phyloP scores from a whole-genome alignment of 2,329 filamentous ascomycete species.

The Diaporthe sp. region DNA sequence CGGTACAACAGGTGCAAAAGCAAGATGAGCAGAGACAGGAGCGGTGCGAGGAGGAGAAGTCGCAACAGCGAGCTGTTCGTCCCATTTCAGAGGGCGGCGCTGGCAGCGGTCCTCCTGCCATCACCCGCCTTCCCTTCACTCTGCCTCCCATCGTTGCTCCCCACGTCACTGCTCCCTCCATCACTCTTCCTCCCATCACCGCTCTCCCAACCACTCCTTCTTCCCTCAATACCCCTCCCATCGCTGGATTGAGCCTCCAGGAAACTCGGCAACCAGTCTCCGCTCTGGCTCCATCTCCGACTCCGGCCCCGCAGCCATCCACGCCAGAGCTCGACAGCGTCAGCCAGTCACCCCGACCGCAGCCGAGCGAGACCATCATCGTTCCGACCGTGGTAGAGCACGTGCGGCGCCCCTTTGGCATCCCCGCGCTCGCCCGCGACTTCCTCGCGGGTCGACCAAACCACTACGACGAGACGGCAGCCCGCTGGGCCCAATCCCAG shows the following conservation, averaged over 20 bases:
- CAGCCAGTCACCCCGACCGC: neutral
- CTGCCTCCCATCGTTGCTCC: neutral
- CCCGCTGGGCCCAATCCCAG: neutral
- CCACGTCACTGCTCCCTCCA: neutral
- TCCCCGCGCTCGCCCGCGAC: conserved; percentile 14
- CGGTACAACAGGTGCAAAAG: neutral
- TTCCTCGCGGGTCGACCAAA: neutral
- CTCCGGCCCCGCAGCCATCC: neutral
- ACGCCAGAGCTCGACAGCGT: neutral
- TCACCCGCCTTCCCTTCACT: neutral
- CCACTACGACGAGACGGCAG: conserved; percentile 18
- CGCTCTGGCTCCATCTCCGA: neutral
- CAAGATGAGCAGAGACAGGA: neutral
- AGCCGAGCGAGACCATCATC: neutral
- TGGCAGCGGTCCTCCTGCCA: neutral
- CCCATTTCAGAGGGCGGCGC: neutral
- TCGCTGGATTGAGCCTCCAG: neutral
- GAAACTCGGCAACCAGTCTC: neutral
- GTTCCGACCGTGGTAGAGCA: neutral
- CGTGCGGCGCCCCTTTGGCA: neutral
- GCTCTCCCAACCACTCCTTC: neutral
- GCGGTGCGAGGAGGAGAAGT: neutral
- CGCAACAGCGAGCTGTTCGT: neutral
- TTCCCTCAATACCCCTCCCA: neutral
- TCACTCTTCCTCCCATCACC: neutral